Conservation (phyloP, 805 yeast species). For the Komagataella kurtzmanii region DNA sequence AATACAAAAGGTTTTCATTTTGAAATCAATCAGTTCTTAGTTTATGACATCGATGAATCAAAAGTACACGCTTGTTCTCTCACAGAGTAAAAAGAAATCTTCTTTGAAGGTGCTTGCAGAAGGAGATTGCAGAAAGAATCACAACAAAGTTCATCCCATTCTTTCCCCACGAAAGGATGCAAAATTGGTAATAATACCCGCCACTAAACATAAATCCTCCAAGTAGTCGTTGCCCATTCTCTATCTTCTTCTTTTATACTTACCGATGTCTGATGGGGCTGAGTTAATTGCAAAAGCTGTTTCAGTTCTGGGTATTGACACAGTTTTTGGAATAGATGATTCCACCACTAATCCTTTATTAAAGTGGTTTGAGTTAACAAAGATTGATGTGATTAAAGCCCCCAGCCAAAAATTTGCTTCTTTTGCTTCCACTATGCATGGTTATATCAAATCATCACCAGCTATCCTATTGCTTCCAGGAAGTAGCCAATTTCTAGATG, state of each 20-base stretch:
- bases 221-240: neutral
- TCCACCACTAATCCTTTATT: constrained; percentile 41
- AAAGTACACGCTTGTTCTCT: too few species aligned
- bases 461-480: constrained; percentile 63
- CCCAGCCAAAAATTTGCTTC: constrained; percentile 68
- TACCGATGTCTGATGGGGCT: constrained; percentile 21
- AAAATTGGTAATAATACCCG: neutral
- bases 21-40: too few species aligned
- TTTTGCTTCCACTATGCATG: constrained; percentile 63
- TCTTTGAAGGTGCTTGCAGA: too few species aligned
- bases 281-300: constrained; percentile 34
- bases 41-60: too few species aligned
- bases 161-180: neutral
- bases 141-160: neutral
- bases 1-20: too few species aligned
- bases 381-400: constrained; percentile 44
- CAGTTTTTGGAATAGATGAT: constrained; percentile 61
- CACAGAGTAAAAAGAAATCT: too few species aligned
- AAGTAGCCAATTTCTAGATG: constrained; percentile 64
- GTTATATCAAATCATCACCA: constrained; percentile 49
- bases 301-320: constrained; percentile 33
- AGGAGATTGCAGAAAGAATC: too few species aligned
- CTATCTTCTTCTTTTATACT: neutral
- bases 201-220: neutral
- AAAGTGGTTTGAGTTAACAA: constrained; percentile 41